Evolutionary conservation across 805 yeast genomes (phyloP).

Genomic region (Yarrowia sp.): DNA sequence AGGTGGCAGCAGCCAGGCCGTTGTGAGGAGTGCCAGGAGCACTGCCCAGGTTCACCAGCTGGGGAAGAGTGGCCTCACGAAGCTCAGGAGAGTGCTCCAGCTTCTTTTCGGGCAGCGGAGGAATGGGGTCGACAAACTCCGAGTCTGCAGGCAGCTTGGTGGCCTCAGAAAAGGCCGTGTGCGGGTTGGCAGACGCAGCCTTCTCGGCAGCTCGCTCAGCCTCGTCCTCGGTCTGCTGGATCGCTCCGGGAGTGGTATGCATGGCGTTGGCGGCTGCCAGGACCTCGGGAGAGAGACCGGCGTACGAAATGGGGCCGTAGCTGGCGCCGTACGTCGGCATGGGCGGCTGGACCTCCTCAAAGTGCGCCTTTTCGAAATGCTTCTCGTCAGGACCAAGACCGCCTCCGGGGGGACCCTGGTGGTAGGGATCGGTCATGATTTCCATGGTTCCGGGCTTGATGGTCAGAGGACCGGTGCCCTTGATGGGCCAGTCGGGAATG

Average conservation of each 20-base stretch:
- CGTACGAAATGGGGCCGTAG: slow-evolving; percentile 18
- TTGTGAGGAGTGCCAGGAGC: slow-evolving; percentile 6
- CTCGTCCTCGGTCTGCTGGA: slow-evolving; percentile 11
- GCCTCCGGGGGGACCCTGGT: not conserved
- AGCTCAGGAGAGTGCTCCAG: slow-evolving; percentile 16
- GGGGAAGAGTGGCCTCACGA: slow-evolving; percentile 21
- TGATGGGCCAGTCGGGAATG: slow-evolving; percentile 68
- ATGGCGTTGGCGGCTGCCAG: slow-evolving; percentile 23
- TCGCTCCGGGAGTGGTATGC: slow-evolving; percentile 5
- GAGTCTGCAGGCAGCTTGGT: slow-evolving; percentile 22
- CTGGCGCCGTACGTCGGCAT: slow-evolving; percentile 23
- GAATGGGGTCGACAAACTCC: slow-evolving; percentile 27
- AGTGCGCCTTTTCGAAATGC: slow-evolving; percentile 22
- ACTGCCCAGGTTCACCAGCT: slow-evolving; percentile 9
- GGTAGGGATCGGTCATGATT: slow-evolving; percentile 17
- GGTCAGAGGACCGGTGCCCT: slow-evolving; percentile 41
- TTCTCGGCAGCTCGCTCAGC: slow-evolving; percentile 13
- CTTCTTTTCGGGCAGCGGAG: slow-evolving; percentile 20
- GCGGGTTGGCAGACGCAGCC: slow-evolving; percentile 7
- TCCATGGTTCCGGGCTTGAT: slow-evolving; percentile 64
- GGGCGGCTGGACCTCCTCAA: slow-evolving; percentile 30
- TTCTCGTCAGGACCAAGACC: slow-evolving; percentile 9
- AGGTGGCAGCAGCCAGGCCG: not conserved
- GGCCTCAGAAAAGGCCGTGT: slow-evolving; percentile 22
- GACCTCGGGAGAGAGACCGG: slow-evolving; percentile 29